A percentile compares a stretch with the other conserved stretches of the same genome.
These are phyloP conservation scores for Hebeloma cylindrosporum DNA, from an alignment of 768 basidiomycete genomes.

Conservation along the genomic window DNA sequence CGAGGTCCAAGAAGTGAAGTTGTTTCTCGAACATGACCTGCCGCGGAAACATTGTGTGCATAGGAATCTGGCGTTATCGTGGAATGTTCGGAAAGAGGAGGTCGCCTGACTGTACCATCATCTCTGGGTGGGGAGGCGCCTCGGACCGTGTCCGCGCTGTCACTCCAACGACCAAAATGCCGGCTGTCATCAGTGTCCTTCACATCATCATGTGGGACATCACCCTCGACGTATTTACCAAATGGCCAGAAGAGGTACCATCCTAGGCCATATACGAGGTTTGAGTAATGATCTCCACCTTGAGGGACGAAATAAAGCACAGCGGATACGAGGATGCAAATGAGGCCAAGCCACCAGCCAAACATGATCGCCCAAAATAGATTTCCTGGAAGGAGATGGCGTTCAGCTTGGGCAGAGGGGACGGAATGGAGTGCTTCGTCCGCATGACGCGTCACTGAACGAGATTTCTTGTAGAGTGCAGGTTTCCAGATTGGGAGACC, in stretches of 20 bases:
- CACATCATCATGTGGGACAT: slow-evolving; percentile 32
- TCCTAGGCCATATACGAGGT: slow-evolving; percentile 86
- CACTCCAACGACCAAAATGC: slow-evolving; percentile 33
- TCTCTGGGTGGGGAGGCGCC: slow-evolving; percentile 28
- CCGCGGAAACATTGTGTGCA: slow-evolving; percentile 41
- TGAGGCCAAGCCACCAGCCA: slow-evolving; percentile 89
- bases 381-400: slow-evolving; percentile 92
- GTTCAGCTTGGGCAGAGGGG: slow-evolving; percentile 90
- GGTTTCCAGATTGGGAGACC: slow-evolving; percentile 99
- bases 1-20: slow-evolving; percentile 43
- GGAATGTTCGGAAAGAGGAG: slow-evolving; percentile 41
- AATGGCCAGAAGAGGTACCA: slow-evolving; percentile 99
- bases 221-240: slow-evolving; percentile 96
- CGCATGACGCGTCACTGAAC: slow-evolving; percentile 94
- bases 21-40: slow-evolving; percentile 41
- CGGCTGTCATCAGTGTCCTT: slow-evolving; percentile 38
- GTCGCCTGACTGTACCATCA: slow-evolving; percentile 26
- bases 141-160: slow-evolving; percentile 39
- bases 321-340: slow-evolving; percentile 66
- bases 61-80: slow-evolving; percentile 46
- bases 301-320: slow-evolving; percentile 72
- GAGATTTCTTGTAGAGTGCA: slow-evolving; percentile 95
- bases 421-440: slow-evolving; percentile 91
- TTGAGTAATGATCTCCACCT: slow-evolving; percentile 82
- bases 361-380: slow-evolving; percentile 88